phyloP scores from a whole-genome alignment of 345 rosid species.

The Eucalyptus curtisii region DNA sequence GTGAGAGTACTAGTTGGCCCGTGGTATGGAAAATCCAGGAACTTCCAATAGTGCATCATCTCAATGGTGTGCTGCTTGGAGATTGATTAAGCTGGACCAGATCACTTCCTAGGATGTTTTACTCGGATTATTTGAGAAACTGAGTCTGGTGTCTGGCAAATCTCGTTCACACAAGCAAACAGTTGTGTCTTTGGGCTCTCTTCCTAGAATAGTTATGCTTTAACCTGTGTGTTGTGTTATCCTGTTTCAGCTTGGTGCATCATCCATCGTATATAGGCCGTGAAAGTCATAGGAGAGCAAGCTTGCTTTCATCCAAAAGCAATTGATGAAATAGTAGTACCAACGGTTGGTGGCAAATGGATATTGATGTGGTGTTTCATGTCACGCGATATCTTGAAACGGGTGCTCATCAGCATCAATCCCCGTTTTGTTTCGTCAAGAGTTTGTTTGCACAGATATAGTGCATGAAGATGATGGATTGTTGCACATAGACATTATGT shows the following conservation, averaged over 20 bases:
- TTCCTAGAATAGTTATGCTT: background rate
- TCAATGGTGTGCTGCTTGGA: background rate
- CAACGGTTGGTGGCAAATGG: background rate
- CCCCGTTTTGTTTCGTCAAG: background rate
- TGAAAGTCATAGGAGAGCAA: background rate
- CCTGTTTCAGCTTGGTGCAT: background rate
- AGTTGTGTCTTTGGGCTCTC: background rate
- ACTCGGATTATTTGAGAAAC: background rate
- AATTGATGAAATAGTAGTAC: background rate
- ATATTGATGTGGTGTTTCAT: background rate
- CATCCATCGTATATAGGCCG: background rate
- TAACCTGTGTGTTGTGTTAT: background rate
- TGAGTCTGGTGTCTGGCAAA: background rate
- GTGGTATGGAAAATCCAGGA: background rate
- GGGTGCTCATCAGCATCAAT: background rate
- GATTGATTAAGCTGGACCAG: background rate
- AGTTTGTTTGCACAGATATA: background rate
- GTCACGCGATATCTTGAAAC: background rate
- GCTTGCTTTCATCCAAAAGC: background rate
- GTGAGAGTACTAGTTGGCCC: background rate
- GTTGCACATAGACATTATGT: background rate
- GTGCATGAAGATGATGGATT: background rate
- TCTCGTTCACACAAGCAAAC: background rate
- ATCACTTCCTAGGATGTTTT: background rate
- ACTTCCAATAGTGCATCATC: background rate